Percentiles rank a stretch among this genome's conserved stretches.
Evolutionary conservation across 345 rosid genomes (phyloP).

Genomic region (Euphorbia tirucalli): DNA sequence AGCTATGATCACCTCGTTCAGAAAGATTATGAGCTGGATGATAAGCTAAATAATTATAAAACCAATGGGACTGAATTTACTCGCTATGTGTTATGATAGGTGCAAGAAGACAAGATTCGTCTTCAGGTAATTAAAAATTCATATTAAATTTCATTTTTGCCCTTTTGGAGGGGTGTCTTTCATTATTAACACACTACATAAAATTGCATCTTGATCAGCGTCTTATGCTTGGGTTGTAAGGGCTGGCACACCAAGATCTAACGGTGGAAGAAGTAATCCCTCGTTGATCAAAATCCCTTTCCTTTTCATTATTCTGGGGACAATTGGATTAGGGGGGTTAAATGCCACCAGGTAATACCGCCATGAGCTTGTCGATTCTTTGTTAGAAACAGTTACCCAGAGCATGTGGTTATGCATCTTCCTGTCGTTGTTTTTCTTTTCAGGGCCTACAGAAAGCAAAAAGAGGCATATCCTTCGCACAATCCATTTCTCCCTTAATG

Average conservation of each 20-base stretch:
- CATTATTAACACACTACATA: background rate
- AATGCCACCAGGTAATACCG: constrained; percentile 58
- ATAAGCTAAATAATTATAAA: constrained; percentile 5
- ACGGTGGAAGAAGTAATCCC: constrained; percentile 54
- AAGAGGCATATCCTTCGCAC: constrained; percentile 62
- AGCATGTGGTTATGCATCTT: background rate
- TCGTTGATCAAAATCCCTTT: constrained; percentile 58
- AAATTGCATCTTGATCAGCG: constrained; percentile 32
- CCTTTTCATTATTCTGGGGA: constrained; percentile 55
- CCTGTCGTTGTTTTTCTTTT: constrained; percentile 15
- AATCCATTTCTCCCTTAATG: constrained; percentile 84
- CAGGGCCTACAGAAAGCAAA: constrained; percentile 81
- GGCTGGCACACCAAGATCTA: constrained; percentile 56
- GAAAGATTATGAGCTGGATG: constrained; percentile 5
- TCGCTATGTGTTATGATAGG: constrained; percentile 42
- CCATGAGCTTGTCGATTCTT: background rate
- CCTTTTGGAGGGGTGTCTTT: background rate
- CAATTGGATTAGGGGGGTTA: constrained; percentile 69
- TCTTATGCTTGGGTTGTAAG: constrained; percentile 56
- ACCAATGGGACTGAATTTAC: constrained; percentile 8
- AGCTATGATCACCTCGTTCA: constrained; percentile 9
- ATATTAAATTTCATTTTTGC: background rate
- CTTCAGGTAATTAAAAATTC: constrained; percentile 35
- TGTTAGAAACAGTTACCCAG: background rate
- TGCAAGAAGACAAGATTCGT: constrained; percentile 31